Percentiles rank a stretch among this genome's conserved stretches.
These are phyloP conservation scores for Globisporangium spinosum DNA, from an alignment of 352 stramenopile genomes.

Conservation along the genomic window DNA sequence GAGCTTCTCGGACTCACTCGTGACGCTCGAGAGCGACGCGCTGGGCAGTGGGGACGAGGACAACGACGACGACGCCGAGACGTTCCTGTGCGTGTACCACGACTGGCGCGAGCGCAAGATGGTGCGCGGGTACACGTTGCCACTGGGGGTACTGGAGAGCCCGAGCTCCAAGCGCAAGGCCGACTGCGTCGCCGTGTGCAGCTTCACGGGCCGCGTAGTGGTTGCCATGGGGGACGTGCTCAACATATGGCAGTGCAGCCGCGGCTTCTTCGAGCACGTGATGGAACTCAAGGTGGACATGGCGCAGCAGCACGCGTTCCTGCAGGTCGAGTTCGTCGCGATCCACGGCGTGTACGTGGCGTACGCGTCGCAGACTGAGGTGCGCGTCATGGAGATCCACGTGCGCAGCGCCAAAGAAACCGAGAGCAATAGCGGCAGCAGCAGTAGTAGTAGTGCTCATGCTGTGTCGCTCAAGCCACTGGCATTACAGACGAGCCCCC, in stretches of 20 bases:
- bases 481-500: neutral
- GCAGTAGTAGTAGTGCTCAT: neutral
- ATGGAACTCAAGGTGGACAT: conserved; percentile 86
- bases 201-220: conserved; percentile 75
- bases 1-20: conserved; percentile 82
- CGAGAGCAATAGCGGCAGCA: neutral
- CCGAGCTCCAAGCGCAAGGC: conserved; percentile 50
- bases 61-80: conserved; percentile 52
- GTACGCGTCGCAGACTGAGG: conserved; percentile 68
- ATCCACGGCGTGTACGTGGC: conserved; percentile 80
- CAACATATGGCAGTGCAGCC: conserved; percentile 86
- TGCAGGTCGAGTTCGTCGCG: conserved; percentile 72
- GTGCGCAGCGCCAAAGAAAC: conserved; percentile 47
- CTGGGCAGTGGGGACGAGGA: neutral
- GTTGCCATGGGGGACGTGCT: conserved; percentile 72
- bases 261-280: conserved; percentile 86
- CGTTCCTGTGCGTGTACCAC: conserved; percentile 85
- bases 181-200: conserved; percentile 76
- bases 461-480: conserved; percentile 5
- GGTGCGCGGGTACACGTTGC: conserved; percentile 79
- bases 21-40: conserved; percentile 74
- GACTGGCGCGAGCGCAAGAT: conserved; percentile 80
- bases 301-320: conserved; percentile 60
- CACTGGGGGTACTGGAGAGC: conserved; percentile 65
- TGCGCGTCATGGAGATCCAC: conserved; percentile 82